A percentile compares a stretch with the other conserved stretches of the same genome.
Conservation (phyloP, 805 yeast genomes). For the Cyberlindnera subsufficiens region DNA sequence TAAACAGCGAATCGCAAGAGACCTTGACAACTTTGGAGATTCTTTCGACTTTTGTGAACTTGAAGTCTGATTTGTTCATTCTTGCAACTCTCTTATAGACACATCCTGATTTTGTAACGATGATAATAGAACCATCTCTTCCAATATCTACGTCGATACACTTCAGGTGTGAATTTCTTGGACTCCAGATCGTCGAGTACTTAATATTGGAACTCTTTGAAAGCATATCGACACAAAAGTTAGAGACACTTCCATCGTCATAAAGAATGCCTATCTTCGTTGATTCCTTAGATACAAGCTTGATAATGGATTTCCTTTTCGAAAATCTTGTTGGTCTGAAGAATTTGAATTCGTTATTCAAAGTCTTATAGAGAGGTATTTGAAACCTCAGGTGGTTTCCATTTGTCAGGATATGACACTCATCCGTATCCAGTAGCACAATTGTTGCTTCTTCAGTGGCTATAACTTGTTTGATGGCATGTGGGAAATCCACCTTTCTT, state of each 20-base stretch:
- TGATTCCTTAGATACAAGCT: constrained; percentile 33
- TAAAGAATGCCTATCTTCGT: constrained; percentile 43
- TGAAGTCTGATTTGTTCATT: constrained; percentile 29
- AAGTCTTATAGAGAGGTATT: constrained; percentile 24
- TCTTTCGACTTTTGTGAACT: constrained; percentile 47
- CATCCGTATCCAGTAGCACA: constrained; percentile 50
- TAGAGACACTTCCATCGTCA: constrained; percentile 46
- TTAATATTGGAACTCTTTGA: constrained; percentile 33
- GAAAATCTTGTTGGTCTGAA: constrained; percentile 51
- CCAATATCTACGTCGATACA: constrained; percentile 67
- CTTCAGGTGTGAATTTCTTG: constrained; percentile 48
- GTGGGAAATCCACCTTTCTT: constrained; percentile 31
- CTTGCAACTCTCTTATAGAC: constrained; percentile 35
- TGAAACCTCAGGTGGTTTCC: constrained; percentile 50
- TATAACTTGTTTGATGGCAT: constrained; percentile 43
- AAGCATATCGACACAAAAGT: constrained; percentile 26
- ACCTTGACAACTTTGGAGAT: constrained; percentile 60
- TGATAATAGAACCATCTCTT: constrained; percentile 59
- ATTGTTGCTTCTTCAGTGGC: constrained; percentile 70
- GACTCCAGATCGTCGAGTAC: constrained; percentile 53
- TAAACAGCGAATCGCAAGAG: constrained; percentile 56
- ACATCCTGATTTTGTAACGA: constrained; percentile 66
- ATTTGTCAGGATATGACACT: constrained; percentile 55
- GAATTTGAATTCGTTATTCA: constrained; percentile 41
- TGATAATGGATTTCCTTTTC: constrained; percentile 27